Evolutionary conservation across 495 filamentous ascomycete genomes (phyloP), one percentile per base, ranked within the genome.

Genomic region (Neurospora sp.): DNA sequence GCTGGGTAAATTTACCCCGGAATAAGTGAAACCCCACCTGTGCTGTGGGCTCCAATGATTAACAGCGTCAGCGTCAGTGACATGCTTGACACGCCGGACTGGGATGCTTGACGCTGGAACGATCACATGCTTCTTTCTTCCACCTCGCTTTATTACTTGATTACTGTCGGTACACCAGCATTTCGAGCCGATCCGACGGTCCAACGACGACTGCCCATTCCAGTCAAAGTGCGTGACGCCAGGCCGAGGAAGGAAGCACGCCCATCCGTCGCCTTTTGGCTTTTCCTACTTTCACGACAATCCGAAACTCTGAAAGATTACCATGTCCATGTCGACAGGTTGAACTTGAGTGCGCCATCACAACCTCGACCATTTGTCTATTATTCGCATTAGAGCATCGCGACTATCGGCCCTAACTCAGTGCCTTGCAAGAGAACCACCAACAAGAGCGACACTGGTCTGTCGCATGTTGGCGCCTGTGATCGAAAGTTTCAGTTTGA

Each of bases 191-290:
- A 60, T 60, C 49, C 23, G 44, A 49, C 44, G 44, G 49, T 60
- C 23, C 49, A 60, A 60, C 49, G 54, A 62, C 54, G 46, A 70
- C 44, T 75, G 74, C 73, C 71, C 77, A 73, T 76, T 80, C 75
- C 78, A 78, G 74, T 42, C 12, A 66, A 76, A 72, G 79, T 71
- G 76, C 74, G 79, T 82, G 80, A 82, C 80, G 79, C 80, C 81
- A 77, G 44, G 73, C 72, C 75, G 72, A 81, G 76, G 79, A 39
- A 76, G 76, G 76, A 73, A 75, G 74, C 74, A 54, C 46, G n/a
- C n/a, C 20, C 41, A 42, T 16, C 39, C 16, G 16, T 42, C 41
- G 41, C 41, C 18, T 42, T 42, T 18, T 42, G 42, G 42, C 44
- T 62, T 31, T 35, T 62, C 27, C 54, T 62, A 18, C 54, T 62